These are phyloP conservation scores for Micractinium sp. DNA, from an alignment of 139 green algal species.

Conservation along the genomic window DNA sequence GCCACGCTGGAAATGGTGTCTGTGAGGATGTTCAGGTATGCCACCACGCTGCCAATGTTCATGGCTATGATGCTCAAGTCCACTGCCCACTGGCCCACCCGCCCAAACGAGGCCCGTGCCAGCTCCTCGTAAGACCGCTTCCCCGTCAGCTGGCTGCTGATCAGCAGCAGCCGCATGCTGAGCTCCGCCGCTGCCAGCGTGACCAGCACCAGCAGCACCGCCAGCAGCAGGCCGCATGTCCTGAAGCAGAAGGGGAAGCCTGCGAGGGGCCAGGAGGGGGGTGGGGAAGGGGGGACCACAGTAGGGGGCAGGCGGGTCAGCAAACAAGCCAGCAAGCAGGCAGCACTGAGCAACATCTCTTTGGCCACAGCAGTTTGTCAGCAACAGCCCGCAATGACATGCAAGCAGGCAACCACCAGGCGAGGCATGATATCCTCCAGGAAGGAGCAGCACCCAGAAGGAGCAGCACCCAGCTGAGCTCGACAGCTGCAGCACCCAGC, in stretches of 20 bases:
- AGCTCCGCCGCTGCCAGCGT: conserved; percentile 70
- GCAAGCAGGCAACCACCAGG: neutral
- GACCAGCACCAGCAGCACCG: conserved; percentile 71
- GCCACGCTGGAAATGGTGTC: conserved; percentile 80
- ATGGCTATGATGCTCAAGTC: conserved; percentile 47
- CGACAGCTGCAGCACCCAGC: neutral
- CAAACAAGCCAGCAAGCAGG: neutral
- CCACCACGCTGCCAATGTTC: conserved; percentile 66
- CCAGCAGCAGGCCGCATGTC: conserved; percentile 67
- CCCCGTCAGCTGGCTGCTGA: conserved; percentile 68
- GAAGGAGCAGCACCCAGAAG: neutral
- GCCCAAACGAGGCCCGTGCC: conserved; percentile 46
- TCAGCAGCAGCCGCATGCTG: conserved; percentile 78
- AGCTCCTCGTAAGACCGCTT: conserved; percentile 77
- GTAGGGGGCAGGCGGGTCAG: neutral
- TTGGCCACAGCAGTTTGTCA: neutral
- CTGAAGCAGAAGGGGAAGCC: conserved; percentile 55
- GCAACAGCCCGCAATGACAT: neutral
- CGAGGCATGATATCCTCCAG: no score
- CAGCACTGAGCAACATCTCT: neutral
- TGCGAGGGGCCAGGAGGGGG: neutral
- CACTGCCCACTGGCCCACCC: conserved; percentile 32
- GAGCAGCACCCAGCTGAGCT: neutral
- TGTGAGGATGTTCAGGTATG: conserved; percentile 87
- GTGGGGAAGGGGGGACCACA: no score